These are phyloP conservation scores for Chaetomium strumarium DNA, from an alignment of 2,329 filamentous ascomycete species.

Conservation along the genomic window DNA sequence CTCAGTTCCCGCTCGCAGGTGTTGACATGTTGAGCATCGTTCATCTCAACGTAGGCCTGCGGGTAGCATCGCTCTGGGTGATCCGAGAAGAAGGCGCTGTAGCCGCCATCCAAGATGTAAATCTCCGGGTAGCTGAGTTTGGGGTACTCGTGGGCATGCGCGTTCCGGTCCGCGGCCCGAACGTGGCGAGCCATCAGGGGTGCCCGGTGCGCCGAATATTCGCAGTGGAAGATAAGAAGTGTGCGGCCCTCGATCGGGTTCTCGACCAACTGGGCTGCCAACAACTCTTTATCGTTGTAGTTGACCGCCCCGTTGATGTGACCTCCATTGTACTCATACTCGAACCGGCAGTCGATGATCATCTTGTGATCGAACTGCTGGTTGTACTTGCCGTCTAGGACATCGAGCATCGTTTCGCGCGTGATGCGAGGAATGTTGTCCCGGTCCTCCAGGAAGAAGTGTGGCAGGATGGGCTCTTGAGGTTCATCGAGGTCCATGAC, in stretches of 20 bases:
- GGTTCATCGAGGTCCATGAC: slow-evolving; percentile 80
- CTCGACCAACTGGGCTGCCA: slow-evolving; percentile 73
- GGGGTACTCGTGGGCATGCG: slow-evolving; percentile 83
- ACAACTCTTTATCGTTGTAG: slow-evolving; percentile 90
- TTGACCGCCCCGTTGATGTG: slow-evolving; percentile 93
- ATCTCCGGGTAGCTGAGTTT: slow-evolving; percentile 90
- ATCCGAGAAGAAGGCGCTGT: slow-evolving; percentile 83
- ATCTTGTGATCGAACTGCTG: slow-evolving; percentile 72
- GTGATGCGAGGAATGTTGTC: slow-evolving; percentile 87
- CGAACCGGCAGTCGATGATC: slow-evolving; percentile 93
- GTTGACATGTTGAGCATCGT: slow-evolving; percentile 79
- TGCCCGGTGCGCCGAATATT: slow-evolving; percentile 94
- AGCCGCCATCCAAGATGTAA: slow-evolving; percentile 94
- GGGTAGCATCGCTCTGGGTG: slow-evolving; percentile 80
- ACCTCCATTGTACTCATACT: slow-evolving; percentile 96
- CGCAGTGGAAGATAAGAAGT: slow-evolving; percentile 90
- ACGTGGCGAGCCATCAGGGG: slow-evolving; percentile 95
- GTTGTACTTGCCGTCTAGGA: slow-evolving; percentile 79
- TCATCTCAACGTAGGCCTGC: slow-evolving; percentile 96
- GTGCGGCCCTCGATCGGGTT: slow-evolving; percentile 62
- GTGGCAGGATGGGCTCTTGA: slow-evolving; percentile 69
- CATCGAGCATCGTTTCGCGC: slow-evolving; percentile 72
- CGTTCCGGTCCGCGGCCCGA: slow-evolving; percentile 77
- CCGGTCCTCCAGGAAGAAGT: slow-evolving; percentile 74
- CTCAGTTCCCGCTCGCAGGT: slow-evolving; percentile 94